Evolutionary conservation across 2,329 filamentous ascomycete genomes (phyloP).

Genomic region (Graphilbum fragrans): DNA sequence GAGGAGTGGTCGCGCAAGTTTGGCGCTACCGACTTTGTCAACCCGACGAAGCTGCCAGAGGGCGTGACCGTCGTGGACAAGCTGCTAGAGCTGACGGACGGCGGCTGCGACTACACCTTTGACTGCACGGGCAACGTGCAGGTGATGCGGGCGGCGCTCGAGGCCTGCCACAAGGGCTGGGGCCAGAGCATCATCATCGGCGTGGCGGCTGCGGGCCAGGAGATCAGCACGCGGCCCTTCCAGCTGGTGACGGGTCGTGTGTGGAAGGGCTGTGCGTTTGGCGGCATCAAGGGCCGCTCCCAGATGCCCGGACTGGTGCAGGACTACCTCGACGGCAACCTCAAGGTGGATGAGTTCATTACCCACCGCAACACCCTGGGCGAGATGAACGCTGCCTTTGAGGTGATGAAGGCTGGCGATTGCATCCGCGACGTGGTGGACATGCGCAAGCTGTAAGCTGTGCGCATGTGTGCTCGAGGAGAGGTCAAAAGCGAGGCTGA

Average conservation of each 20-base stretch:
- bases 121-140: conserved; percentile 96
- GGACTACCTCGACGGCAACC: conserved; percentile 78
- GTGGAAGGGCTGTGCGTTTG: conserved; percentile 97
- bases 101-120: conserved; percentile 97
- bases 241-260: conserved; percentile 95
- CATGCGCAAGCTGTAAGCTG: conserved; percentile 29
- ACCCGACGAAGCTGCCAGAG: conserved; percentile 63
- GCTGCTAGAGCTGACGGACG: conserved; percentile 94
- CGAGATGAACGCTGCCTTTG: conserved; percentile 78
- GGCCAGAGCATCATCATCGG: conserved; percentile 96
- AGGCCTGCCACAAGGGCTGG: conserved; percentile 99
- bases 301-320: conserved; percentile 79
- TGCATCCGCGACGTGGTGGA: conserved; percentile 91
- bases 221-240: conserved; percentile 87
- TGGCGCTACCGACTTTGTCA: conserved; percentile 92
- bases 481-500: neutral
- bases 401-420: conserved; percentile 90
- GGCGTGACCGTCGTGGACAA: conserved; percentile 79
- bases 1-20: conserved; percentile 91
- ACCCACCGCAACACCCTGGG: conserved; percentile 78
- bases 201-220: conserved; percentile 89
- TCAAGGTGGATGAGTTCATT: conserved; percentile 99
- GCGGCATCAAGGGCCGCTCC: conserved; percentile 92
- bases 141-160: conserved; percentile 90
- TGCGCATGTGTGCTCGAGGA: too few species aligned